phyloP scores from a whole-genome alignment of 164 flowering plant genomes.

The Sextonia rubra region DNA sequence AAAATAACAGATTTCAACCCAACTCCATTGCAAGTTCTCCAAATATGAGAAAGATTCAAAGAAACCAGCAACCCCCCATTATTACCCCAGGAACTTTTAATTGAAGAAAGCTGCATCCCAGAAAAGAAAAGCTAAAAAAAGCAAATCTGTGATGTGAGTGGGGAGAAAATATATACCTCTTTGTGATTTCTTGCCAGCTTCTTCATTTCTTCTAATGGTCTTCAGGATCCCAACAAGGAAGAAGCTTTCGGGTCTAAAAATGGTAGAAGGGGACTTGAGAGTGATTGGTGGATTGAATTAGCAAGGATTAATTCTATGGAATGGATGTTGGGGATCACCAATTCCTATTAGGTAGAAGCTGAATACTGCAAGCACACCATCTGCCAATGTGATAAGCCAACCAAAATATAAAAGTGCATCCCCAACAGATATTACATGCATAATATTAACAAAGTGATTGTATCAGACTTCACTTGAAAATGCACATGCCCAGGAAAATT shows the following conservation, averaged over 20 bases:
- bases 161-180: constrained; percentile 15
- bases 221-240: background rate
- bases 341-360: too few species aligned
- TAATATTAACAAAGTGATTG: too few species aligned
- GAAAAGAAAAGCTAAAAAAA: background rate
- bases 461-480: too few species aligned
- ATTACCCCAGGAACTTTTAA: background rate
- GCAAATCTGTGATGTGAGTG: background rate
- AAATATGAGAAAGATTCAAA: constrained; percentile 1
- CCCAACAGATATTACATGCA: too few species aligned
- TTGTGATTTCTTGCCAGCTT: constrained; percentile 6
- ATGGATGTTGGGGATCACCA: too few species aligned
- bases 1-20: constrained; percentile 84
- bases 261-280: too few species aligned
- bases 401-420: too few species aligned
- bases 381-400: too few species aligned
- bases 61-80: background rate
- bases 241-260: background rate
- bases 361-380: too few species aligned
- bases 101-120: constrained; percentile 2
- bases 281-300: too few species aligned
- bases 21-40: constrained; percentile 42
- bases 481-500: too few species aligned
- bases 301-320: too few species aligned
- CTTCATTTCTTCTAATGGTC: constrained; percentile 12